Evolutionary conservation across 129 eudicot species (phyloP).

Genomic region (Centaurea solstitialis): DNA sequence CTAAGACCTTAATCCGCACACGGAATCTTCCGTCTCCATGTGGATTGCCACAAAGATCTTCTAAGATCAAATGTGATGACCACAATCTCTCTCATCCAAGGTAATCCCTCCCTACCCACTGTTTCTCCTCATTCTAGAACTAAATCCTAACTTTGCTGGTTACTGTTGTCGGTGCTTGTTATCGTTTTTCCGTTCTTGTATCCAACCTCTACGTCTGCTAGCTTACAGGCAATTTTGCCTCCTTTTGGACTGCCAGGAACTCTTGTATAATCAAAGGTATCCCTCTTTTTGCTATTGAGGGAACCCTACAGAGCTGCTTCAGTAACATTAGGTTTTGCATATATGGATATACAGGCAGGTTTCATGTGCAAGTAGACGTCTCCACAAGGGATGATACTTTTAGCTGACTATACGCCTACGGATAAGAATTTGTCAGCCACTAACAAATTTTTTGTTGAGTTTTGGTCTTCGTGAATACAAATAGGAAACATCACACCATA

Average conservation of each 20-base stretch:
- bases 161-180: neutral
- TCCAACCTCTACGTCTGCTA: neutral
- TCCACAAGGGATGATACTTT: neutral
- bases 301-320: neutral
- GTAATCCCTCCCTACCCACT: no score
- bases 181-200: neutral
- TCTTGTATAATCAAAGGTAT: neutral
- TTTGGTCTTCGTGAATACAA: neutral
- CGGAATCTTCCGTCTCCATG: no score
- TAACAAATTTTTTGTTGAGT: neutral
- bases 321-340: neutral
- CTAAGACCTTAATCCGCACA: neutral
- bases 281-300: neutral
- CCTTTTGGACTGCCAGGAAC: neutral
- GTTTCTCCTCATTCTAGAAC: neutral
- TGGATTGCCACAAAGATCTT: no score
- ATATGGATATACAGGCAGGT: neutral
- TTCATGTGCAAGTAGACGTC: neutral
- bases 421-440: neutral
- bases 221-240: neutral
- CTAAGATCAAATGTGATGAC: no score
- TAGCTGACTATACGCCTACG: neutral
- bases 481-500: neutral
- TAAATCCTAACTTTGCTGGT: neutral
- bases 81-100: no score